These are phyloP conservation scores for Aureobasidium sp. DNA, from an alignment of 2,329 filamentous ascomycete genomes.

Conservation along the genomic window DNA sequence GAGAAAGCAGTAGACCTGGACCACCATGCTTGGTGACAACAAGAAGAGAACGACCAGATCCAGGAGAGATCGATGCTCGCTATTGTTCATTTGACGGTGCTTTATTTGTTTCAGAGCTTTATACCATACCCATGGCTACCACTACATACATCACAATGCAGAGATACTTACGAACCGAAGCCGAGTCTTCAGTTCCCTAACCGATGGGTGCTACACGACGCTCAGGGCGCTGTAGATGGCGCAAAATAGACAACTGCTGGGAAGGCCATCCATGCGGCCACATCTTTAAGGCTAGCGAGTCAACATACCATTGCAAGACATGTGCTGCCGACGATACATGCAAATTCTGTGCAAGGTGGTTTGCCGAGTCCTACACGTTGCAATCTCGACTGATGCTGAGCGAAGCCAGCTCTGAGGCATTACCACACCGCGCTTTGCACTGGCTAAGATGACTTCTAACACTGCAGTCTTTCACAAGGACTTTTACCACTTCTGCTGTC, in stretches of 20 bases:
- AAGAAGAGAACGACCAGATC: neutral
- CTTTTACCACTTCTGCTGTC: neutral
- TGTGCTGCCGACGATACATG: conserved; percentile 94
- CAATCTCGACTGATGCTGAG: neutral
- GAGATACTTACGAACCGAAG: neutral
- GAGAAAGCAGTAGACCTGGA: neutral
- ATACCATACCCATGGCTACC: neutral
- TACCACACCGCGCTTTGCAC: neutral
- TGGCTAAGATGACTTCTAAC: neutral
- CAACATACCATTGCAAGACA: conserved; percentile 62
- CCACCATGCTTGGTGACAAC: neutral
- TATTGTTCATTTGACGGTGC: neutral
- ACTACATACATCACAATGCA: neutral
- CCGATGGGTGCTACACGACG: no score
- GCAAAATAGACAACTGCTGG: conserved; percentile 86
- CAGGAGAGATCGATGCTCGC: neutral
- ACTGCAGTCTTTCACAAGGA: neutral
- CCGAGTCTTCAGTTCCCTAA: no score
- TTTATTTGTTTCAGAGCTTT: neutral
- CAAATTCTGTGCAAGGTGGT: conserved; percentile 87
- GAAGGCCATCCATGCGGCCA: conserved; percentile 92
- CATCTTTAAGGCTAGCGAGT: conserved; percentile 91
- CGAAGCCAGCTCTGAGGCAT: neutral
- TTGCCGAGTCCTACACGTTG: conserved; percentile 29
- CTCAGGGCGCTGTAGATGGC: conserved; percentile 26